These are phyloP conservation scores for Coemansia sp. DNA, from an alignment of 192 early-diverging fungal genomes.

Conservation along the genomic window DNA sequence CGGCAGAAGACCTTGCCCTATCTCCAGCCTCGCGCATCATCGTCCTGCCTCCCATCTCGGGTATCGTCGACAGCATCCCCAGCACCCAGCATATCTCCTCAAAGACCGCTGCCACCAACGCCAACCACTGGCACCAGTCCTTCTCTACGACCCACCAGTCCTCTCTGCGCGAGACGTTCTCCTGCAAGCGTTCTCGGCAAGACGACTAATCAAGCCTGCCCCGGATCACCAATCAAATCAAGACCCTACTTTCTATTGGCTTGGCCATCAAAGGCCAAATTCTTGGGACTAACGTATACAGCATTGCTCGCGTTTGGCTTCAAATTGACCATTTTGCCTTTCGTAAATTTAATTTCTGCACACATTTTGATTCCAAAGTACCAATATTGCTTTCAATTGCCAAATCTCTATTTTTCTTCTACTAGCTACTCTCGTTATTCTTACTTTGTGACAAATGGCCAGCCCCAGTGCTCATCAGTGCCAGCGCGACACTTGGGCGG, in stretches of 20 bases:
- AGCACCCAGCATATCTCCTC: conserved; percentile 3
- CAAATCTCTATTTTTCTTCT: background rate
- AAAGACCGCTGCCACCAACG: background rate
- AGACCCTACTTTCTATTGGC: background rate
- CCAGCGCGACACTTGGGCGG: conserved; percentile 50
- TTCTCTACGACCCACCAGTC: conserved; percentile 19
- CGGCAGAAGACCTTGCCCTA: no score
- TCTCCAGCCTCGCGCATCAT: conserved; percentile 19
- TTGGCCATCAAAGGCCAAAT: background rate
- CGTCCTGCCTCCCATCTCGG: conserved; percentile 38
- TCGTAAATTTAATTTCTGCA: background rate
- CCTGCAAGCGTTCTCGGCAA: conserved; percentile 28
- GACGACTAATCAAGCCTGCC: background rate
- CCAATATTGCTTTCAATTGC: background rate
- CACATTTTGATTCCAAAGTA: background rate
- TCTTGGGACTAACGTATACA: background rate
- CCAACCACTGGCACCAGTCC: background rate
- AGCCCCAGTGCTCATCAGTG: conserved; percentile 35
- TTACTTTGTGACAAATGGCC: conserved; percentile 30
- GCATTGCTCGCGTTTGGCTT: background rate
- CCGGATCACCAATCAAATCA: conserved; percentile 8
- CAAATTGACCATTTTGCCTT: background rate
- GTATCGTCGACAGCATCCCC: conserved; percentile 21
- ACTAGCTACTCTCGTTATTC: background rate
- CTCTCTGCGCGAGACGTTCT: conserved; percentile 45